Conservation (phyloP, 129 eudicot genomes). For the Pulicaria dysenterica region DNA sequence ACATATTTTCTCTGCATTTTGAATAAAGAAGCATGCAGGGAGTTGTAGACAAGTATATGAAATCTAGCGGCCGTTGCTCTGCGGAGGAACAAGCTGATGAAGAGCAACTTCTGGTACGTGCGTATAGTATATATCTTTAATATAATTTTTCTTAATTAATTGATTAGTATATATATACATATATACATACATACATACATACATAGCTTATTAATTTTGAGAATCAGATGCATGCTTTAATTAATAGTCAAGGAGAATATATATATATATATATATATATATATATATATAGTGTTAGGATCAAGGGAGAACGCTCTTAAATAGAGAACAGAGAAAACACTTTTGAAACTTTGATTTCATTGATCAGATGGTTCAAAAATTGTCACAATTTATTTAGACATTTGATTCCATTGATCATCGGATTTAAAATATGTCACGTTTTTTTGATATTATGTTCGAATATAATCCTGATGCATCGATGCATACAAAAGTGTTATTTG, state of each 20-base stretch:
- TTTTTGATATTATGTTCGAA: too few relatives aligned
- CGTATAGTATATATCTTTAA: slow-evolving; percentile 19
- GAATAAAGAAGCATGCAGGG: slow-evolving; percentile 78
- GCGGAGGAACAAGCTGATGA: slow-evolving; percentile 51
- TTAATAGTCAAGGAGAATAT: slow-evolving; percentile 32
- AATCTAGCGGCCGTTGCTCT: slow-evolving; percentile 40
- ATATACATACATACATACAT: not conserved
- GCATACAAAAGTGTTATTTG: too few relatives aligned
- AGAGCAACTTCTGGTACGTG: slow-evolving; percentile 57
- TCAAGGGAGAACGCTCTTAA: too few relatives aligned
- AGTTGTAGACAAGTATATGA: slow-evolving; percentile 74
- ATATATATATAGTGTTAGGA: too few relatives aligned
- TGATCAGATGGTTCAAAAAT: too few relatives aligned
- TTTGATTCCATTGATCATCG: too few relatives aligned
- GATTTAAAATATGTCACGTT: too few relatives aligned
- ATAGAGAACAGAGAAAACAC: too few relatives aligned
- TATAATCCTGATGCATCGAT: too few relatives aligned
- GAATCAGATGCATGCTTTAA: slow-evolving; percentile 37
- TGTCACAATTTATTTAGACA: too few relatives aligned
- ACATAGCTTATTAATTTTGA: not conserved
- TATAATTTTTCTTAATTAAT: not conserved
- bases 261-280: not conserved
- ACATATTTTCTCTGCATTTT: slow-evolving; percentile 23
- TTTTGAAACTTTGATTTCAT: too few relatives aligned
- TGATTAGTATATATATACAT: too few relatives aligned